Evolutionary conservation across 2,329 filamentous ascomycete genomes (phyloP).

Genomic region (Cercospora canescens): DNA sequence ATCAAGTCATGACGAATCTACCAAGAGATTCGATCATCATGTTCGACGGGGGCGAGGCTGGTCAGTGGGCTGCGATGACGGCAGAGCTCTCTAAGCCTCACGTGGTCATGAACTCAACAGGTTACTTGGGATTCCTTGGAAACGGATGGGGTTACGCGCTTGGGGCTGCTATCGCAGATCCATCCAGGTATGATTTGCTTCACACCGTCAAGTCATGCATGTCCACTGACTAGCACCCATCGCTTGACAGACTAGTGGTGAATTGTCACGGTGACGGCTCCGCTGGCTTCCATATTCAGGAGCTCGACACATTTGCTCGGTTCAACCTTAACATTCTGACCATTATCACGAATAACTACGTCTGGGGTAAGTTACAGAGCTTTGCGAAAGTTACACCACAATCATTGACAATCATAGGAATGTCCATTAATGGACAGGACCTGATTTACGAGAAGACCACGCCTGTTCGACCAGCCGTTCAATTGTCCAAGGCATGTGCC

Average conservation of each 20-base stretch:
- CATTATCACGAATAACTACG: constrained; percentile 46
- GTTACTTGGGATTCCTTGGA: constrained; percentile 49
- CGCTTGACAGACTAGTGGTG: constrained; percentile 36
- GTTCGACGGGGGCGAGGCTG: constrained; percentile 44
- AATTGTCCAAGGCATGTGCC: constrained; percentile 33
- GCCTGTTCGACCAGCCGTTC: constrained; percentile 34
- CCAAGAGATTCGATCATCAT: constrained; percentile 40
- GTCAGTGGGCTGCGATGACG: constrained; percentile 39
- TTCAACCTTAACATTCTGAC: constrained; percentile 45
- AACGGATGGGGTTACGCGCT: constrained; percentile 50
- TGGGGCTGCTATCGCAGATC: constrained; percentile 46
- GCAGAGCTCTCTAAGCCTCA: constrained; percentile 32
- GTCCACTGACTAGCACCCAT: background rate
- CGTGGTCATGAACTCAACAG: constrained; percentile 33
- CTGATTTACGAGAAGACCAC: constrained; percentile 42
- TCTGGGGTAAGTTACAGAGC: constrained; percentile 33
- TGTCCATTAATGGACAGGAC: constrained; percentile 47
- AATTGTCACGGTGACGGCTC: constrained; percentile 50
- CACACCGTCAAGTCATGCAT: background rate
- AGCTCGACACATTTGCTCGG: constrained; percentile 48
- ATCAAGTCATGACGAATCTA: constrained; percentile 39
- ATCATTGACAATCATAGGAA: constrained; percentile 32
- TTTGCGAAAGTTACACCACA: background rate
- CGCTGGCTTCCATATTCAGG: constrained; percentile 48
- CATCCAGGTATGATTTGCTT: constrained; percentile 15